phyloP scores from a whole-genome alignment of 805 yeast genomes.

The Suhomyces tanzawaensis region DNA sequence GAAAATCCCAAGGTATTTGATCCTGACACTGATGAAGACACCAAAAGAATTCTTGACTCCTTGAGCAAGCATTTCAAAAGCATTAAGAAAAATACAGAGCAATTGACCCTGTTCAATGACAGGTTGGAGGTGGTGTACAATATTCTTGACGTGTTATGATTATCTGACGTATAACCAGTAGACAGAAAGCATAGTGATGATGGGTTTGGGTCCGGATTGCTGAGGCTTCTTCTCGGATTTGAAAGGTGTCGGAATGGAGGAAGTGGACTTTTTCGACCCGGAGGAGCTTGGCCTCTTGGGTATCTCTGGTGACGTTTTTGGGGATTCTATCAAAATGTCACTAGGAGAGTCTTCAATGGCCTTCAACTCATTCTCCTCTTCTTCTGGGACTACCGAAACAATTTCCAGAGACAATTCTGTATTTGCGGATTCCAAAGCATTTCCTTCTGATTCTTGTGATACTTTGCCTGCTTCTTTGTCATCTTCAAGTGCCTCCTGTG shows the following conservation, averaged over 20 bases:
- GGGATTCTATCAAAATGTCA: too few relatives aligned
- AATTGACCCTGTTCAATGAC: conserved; percentile 12
- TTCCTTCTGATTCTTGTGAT: too few relatives aligned
- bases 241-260: not conserved
- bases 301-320: too few relatives aligned
- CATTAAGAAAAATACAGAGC: conserved; percentile 13
- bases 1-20: conserved; percentile 2
- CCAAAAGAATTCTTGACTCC: conserved; percentile 13
- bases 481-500: too few relatives aligned
- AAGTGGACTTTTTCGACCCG: not conserved
- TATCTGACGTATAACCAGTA: conserved; percentile 16
- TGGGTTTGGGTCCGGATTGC: not conserved
- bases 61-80: conserved; percentile 16
- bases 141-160: conserved; percentile 11
- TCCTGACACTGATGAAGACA: conserved; percentile 15
- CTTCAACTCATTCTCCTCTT: too few relatives aligned
- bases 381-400: too few relatives aligned
- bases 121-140: conserved; percentile 16
- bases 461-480: too few relatives aligned
- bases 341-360: too few relatives aligned
- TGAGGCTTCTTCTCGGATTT: not conserved
- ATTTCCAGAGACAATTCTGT: too few relatives aligned
- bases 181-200: conserved; percentile 4
- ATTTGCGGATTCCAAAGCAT: too few relatives aligned
- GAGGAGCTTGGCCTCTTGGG: too few relatives aligned